Conservation (phyloP, 306 rosid genomes). For the Rosa lucieae region DNA sequence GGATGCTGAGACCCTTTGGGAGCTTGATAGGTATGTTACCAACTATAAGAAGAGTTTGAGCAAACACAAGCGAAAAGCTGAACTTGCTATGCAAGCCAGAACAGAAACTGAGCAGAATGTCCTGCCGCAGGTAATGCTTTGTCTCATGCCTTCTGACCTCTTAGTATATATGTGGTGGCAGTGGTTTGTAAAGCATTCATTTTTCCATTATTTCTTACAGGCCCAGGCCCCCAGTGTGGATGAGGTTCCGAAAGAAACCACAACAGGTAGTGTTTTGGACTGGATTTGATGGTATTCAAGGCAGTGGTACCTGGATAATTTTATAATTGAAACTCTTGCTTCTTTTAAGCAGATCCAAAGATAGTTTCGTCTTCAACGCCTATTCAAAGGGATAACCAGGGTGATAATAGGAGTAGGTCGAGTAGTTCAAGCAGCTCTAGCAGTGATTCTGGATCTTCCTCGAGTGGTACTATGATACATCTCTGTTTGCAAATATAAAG, state of each 20-base stretch:
- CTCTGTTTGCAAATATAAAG: background rate
- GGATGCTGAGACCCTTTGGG: slow-evolving; percentile 94
- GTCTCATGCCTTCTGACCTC: slow-evolving; percentile 2
- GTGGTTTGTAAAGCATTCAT: slow-evolving; percentile 19
- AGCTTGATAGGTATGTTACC: slow-evolving; percentile 92
- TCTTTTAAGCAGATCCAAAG: slow-evolving; percentile 48
- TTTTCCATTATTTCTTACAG: slow-evolving; percentile 24
- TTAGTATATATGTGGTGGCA: background rate
- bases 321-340: slow-evolving; percentile 17
- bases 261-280: slow-evolving; percentile 46
- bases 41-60: slow-evolving; percentile 94
- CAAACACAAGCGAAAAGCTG: slow-evolving; percentile 87
- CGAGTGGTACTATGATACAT: slow-evolving; percentile 71
- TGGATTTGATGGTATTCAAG: slow-evolving; percentile 14
- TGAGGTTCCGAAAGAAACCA: slow-evolving; percentile 47
- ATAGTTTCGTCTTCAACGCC: slow-evolving; percentile 51
- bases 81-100: slow-evolving; percentile 67
- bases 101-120: slow-evolving; percentile 49
- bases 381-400: slow-evolving; percentile 52
- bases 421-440: slow-evolving; percentile 97
- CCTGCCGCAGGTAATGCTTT: slow-evolving; percentile 45
- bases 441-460: slow-evolving; percentile 94
- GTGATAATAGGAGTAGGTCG: slow-evolving; percentile 76
- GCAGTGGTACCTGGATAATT: slow-evolving; percentile 7
- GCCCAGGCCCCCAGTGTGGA: slow-evolving; percentile 42